Conservation (phyloP, 1,284 basidiomycete genomes). For the Moniliella sp. region DNA sequence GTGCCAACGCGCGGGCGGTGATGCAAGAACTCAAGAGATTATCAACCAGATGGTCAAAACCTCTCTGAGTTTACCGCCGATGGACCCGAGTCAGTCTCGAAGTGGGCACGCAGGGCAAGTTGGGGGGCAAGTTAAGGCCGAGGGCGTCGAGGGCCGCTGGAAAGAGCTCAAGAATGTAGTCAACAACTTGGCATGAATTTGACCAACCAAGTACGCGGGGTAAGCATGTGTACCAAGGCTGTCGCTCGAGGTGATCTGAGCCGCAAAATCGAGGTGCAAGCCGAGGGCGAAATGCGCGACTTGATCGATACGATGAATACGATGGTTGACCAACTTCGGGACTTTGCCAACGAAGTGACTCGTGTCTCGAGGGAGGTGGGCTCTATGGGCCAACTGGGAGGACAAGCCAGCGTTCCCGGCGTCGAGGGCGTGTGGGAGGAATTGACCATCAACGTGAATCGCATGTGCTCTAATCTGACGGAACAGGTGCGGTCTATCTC, state of each 20-base stretch:
- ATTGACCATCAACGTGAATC: constrained; percentile 20
- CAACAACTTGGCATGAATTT: constrained; percentile 38
- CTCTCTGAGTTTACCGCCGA: constrained; percentile 75
- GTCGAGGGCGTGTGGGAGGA: constrained; percentile 35
- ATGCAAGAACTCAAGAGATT: constrained; percentile 95
- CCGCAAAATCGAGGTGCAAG: constrained; percentile 89
- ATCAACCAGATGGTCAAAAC: constrained; percentile 77
- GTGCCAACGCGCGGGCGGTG: constrained; percentile 80
- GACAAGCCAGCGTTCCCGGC: constrained; percentile 33
- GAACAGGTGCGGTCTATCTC: constrained; percentile 81
- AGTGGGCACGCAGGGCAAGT: constrained; percentile 39
- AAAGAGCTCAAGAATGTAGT: constrained; percentile 34
- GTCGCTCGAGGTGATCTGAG: constrained; percentile 84
- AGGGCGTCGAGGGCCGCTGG: constrained; percentile 34
- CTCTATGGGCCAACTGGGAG: constrained; percentile 24
- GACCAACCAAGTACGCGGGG: constrained; percentile 78
- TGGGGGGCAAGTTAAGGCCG: constrained; percentile 33
- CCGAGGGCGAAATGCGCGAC: constrained; percentile 83
- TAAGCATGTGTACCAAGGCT: constrained; percentile 83
- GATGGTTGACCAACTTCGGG: constrained; percentile 74
- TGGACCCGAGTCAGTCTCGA: constrained; percentile 74
- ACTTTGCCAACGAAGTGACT: constrained; percentile 78
- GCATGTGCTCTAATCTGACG: constrained; percentile 56
- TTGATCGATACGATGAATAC: constrained; percentile 81
- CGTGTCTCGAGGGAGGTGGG: constrained; percentile 49